A percentile compares a stretch with the other conserved stretches of the same genome.
Conservation (phyloP, 345 rosid genomes). For the Microthlaspi erraticum region DNA sequence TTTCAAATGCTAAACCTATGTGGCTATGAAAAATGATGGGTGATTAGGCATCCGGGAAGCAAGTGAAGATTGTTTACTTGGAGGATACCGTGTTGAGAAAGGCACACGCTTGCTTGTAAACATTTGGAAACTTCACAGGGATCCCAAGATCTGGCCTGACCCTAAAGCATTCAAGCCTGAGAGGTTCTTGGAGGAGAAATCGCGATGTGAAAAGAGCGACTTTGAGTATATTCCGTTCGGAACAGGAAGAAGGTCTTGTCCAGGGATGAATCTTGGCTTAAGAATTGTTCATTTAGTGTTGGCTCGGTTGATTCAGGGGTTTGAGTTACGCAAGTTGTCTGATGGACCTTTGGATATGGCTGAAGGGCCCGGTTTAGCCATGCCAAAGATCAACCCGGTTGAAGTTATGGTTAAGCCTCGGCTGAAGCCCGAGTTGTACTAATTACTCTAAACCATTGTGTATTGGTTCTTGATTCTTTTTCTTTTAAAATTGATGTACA, state of each 20-base stretch:
- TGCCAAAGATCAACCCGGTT: constrained; percentile 53
- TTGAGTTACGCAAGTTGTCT: constrained; percentile 33
- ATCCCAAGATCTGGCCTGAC: constrained; percentile 55
- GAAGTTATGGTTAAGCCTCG: constrained; percentile 53
- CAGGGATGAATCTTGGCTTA: constrained; percentile 52
- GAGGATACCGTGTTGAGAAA: constrained; percentile 51
- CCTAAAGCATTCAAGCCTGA: constrained; percentile 53
- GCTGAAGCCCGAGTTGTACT: constrained; percentile 42
- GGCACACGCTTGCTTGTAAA: constrained; percentile 58
- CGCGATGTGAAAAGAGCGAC: constrained; percentile 27
- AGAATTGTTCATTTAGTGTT: constrained; percentile 51
- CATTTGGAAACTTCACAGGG: constrained; percentile 68
- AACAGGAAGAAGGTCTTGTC: constrained; percentile 63
- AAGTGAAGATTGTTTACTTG: constrained; percentile 51
- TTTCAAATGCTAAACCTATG: background rate
- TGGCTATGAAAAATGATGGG: constrained; percentile 1
- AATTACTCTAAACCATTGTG: constrained; percentile 26
- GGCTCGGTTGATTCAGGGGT: constrained; percentile 60
- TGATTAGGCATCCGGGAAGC: constrained; percentile 53
- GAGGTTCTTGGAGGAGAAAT: constrained; percentile 49
- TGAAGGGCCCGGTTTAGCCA: constrained; percentile 55
- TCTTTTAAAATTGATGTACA: no score
- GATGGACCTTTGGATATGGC: constrained; percentile 49
- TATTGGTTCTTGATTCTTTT: no score
- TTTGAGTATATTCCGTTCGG: constrained; percentile 57